Base-by-base conservation (phyloP, 106 monocot genomes). In the Acorus gramineus region DNA sequence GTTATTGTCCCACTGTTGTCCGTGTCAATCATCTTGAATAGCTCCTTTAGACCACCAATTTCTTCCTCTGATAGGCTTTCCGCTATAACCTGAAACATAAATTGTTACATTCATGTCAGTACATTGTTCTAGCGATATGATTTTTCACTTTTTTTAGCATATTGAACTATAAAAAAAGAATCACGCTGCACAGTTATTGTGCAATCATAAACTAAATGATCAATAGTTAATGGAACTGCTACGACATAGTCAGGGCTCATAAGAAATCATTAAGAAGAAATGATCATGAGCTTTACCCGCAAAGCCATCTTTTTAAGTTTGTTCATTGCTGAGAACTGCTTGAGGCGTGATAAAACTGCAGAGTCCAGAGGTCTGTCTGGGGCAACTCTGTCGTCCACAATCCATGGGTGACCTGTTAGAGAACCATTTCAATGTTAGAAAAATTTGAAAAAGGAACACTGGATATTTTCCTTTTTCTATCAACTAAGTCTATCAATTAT, bases 251-350 rank as follows among this genome's bases (percentile, higher is more conserved):
- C 11, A 65, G 46, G 66, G 12, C 5, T 13, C 7, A 57, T 11
- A 11, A 5, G 5, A 57, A 57, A 11, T 13, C 10, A 5, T 11
- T 11, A 11, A 57, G 7, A 57, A 57, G 57, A 53, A n/a, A 13
- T 43, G 6, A 50, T 48, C 74, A 28, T 28, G 28, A 28, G 28
- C 28, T 28, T 63, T 82, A 94, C 94, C 52, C 86, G 66, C 65
- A 94, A 77, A 65, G 94, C 90, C 94, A 94, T 94, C 69, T 94
- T 94, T 66, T 94, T 90, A 9, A 94, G 84, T 46, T 94, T 94
- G 72, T 94, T 90, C 94, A 94, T 94, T 56, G 94, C 89, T 47
- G 94, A 94, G 71, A 94, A 90, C 44, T 90, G 90, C 45, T 94
- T 90, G 69, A 94, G 74, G 0, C 94, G 86, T 48, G 86, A 94